phyloP scores from a whole-genome alignment of 768 basidiomycete genomes.

The Serpula lacrymans region DNA sequence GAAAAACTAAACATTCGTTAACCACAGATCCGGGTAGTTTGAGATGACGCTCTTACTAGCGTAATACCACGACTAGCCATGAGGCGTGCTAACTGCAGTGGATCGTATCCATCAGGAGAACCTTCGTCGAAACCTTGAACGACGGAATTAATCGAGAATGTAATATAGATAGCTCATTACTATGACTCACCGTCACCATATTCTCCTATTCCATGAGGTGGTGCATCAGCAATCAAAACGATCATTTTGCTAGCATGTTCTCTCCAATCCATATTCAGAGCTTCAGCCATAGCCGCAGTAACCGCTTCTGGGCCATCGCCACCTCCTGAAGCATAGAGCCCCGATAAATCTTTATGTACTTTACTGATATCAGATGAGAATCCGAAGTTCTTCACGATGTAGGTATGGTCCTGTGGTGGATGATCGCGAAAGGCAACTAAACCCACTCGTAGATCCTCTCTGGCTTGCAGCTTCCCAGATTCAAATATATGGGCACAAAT shows the following conservation, averaged over 20 bases:
- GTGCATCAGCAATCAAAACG: conserved; percentile 95
- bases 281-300: conserved; percentile 87
- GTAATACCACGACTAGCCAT: conserved; percentile 94
- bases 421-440: conserved; percentile 95
- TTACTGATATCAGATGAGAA: conserved; percentile 90
- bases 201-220: conserved; percentile 96
- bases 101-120: conserved; percentile 92
- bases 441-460: conserved; percentile 88
- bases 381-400: conserved; percentile 89
- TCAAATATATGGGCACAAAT: conserved; percentile 95
- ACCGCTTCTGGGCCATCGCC: conserved; percentile 97
- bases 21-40: conserved; percentile 6
- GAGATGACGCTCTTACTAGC: conserved; percentile 50
- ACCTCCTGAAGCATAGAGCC: conserved; percentile 84
- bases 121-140: conserved; percentile 83
- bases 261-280: conserved; percentile 89
- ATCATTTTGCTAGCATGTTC: conserved; percentile 89
- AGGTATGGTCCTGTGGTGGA: conserved; percentile 96
- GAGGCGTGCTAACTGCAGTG: conserved; percentile 75
- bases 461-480: conserved; percentile 84
- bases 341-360: conserved; percentile 80
- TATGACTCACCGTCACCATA: conserved; percentile 81
- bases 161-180: background rate
- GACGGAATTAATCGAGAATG: conserved; percentile 5
- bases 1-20: conserved; percentile 66